Conservation (phyloP, 2,329 filamentous ascomycete species). For the Thermothelomyces thermophilus region DNA sequence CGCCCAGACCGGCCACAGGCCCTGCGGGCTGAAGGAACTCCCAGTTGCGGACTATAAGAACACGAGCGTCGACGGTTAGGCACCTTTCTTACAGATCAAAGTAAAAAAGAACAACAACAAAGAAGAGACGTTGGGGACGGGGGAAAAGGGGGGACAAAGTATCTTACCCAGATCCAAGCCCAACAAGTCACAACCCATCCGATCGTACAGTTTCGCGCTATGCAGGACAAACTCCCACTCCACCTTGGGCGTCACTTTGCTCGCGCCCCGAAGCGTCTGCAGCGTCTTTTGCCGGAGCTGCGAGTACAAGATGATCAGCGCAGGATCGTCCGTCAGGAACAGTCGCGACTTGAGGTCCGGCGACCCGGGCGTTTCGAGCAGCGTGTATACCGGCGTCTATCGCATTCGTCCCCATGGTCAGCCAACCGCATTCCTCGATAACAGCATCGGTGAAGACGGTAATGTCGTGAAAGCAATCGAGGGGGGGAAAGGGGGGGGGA, state of each 20-base stretch:
- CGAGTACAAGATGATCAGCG: constrained; percentile 77
- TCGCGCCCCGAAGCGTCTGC: constrained; percentile 78
- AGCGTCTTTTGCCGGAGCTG: constrained; percentile 75
- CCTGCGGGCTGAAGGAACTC: constrained; percentile 58
- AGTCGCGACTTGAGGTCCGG: constrained; percentile 67
- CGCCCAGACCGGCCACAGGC: constrained; percentile 33
- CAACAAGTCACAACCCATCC: constrained; percentile 89
- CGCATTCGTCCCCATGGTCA: not conserved
- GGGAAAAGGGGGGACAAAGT: constrained; percentile 11
- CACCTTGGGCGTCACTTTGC: constrained; percentile 67
- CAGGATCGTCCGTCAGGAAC: constrained; percentile 86
- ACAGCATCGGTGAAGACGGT: no score
- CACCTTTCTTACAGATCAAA: not conserved
- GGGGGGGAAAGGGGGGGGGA: no score
- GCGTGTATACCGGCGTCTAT: constrained; percentile 68
- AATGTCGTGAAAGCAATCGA: no score
- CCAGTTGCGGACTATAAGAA: constrained; percentile 66
- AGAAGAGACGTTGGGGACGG: not conserved
- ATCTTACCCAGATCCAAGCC: constrained; percentile 71
- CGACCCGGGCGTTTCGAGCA: constrained; percentile 62
- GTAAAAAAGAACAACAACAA: not conserved
- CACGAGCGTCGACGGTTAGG: constrained; percentile 17
- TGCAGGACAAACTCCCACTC: constrained; percentile 89
- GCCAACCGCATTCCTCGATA: not conserved
- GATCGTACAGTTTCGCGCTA: constrained; percentile 74